These are phyloP conservation scores for Fusarium sambucinum DNA, from an alignment of 2,329 filamentous ascomycete species.

Conservation along the genomic window DNA sequence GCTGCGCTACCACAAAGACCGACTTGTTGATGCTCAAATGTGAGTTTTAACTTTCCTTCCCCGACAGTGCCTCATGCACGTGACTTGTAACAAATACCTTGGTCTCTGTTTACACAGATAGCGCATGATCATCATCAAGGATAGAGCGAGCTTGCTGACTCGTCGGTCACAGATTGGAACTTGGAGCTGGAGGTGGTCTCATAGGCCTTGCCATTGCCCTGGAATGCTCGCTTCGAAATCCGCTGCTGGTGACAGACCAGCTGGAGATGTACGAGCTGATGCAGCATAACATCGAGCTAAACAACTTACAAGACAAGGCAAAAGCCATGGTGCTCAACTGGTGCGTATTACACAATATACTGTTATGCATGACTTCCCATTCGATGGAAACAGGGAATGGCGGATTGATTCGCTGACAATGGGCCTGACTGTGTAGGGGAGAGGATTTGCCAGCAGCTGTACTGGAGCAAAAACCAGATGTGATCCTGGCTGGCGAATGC, in stretches of 20 bases:
- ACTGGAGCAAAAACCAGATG: conserved; percentile 71
- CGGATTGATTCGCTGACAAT: conserved; percentile 38
- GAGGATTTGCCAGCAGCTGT: conserved; percentile 68
- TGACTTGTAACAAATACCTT: conserved; percentile 19
- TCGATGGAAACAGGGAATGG: conserved; percentile 6
- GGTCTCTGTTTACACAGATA: conserved; percentile 15
- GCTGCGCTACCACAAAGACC: conserved; percentile 76
- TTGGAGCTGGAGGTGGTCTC: conserved; percentile 91
- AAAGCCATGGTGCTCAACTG: conserved; percentile 82
- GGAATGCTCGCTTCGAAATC: conserved; percentile 65
- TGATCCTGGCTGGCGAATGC: conserved; percentile 95
- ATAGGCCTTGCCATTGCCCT: conserved; percentile 76
- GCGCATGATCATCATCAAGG: conserved; percentile 9
- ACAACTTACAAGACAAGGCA: conserved; percentile 73
- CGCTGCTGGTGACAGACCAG: conserved; percentile 88
- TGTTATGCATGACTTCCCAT: conserved; percentile 41
- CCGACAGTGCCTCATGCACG: conserved; percentile 11
- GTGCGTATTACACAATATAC: conserved; percentile 59
- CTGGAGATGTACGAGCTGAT: conserved; percentile 86
- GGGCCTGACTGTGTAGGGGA: conserved; percentile 61
- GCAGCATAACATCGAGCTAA: conserved; percentile 87
- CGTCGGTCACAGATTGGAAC: conserved; percentile 74
- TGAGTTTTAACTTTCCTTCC: conserved; percentile 53
- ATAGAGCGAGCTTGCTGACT: conserved; percentile 40
- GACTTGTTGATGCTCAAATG: conserved; percentile 77